Evolutionary conservation across 352 stramenopile species (phyloP).

Genomic region (Phytopythium kandeliae): DNA sequence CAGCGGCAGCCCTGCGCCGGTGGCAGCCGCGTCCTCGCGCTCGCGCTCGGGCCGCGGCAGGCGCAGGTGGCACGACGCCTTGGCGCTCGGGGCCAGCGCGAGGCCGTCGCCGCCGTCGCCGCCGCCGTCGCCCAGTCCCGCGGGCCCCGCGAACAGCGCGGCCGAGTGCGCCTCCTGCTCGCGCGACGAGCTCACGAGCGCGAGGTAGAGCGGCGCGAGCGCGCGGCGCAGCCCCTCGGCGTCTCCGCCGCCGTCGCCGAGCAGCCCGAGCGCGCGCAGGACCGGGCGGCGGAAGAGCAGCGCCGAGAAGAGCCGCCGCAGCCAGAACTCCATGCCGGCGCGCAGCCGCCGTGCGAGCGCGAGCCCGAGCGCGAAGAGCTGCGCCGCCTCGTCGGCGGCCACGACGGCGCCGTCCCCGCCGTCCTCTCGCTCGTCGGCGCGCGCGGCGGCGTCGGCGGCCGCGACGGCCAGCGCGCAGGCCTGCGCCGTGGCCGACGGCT

Average conservation of each 20-base stretch:
- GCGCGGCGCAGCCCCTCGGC: constrained; percentile 40
- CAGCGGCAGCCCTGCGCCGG: constrained; percentile 51
- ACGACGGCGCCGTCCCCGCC: constrained; percentile 7
- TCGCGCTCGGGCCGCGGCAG: constrained; percentile 48
- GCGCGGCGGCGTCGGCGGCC: constrained; percentile 18
- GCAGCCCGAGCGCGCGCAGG: constrained; percentile 36
- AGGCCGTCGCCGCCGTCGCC: neutral
- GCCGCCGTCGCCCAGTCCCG: no score
- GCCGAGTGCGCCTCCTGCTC: constrained; percentile 52
- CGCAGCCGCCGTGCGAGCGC: constrained; percentile 31
- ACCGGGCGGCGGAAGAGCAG: constrained; percentile 43
- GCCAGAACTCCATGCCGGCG: constrained; percentile 42
- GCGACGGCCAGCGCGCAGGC: constrained; percentile 23
- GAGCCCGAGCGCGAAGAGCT: constrained; percentile 34
- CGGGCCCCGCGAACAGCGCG: constrained; percentile 33
- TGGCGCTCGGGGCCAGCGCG: constrained; percentile 9
- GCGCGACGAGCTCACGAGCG: constrained; percentile 45
- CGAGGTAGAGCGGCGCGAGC: constrained; percentile 62
- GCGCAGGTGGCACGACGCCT: constrained; percentile 50
- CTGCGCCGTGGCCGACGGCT: constrained; percentile 9
- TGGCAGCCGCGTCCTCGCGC: constrained; percentile 47
- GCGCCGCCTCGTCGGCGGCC: constrained; percentile 19
- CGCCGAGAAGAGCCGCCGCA: constrained; percentile 33
- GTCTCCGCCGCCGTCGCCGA: constrained; percentile 31
- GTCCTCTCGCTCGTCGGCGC: constrained; percentile 1